Percentiles rank a stretch among this genome's conserved stretches.
Conservation (phyloP, 1,139 yeast genomes). For the Suhomyces choctaworum region DNA sequence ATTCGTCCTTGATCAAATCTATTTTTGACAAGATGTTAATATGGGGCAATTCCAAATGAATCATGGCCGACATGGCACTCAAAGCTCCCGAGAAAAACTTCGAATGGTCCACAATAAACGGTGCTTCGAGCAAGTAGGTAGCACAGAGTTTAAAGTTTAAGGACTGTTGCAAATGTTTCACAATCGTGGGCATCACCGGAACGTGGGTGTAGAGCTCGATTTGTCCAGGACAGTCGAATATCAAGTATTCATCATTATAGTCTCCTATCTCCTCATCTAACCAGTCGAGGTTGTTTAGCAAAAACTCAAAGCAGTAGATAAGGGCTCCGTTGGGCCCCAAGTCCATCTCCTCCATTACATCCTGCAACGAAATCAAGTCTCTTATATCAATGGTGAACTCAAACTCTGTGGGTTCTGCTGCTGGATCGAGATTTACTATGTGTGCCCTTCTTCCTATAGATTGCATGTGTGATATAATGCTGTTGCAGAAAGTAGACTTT, state of each 20-base stretch:
- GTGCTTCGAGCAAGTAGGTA: constrained; percentile 87
- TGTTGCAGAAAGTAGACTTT: constrained; percentile 85
- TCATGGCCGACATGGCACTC: constrained; percentile 98
- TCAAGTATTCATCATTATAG: constrained; percentile 86
- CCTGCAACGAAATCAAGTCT: constrained; percentile 86
- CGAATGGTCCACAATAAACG: constrained; percentile 84
- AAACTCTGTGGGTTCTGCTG: constrained; percentile 90
- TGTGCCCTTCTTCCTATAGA: constrained; percentile 91
- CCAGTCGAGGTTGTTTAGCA: constrained; percentile 91
- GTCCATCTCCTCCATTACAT: constrained; percentile 95
- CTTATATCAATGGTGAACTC: constrained; percentile 93
- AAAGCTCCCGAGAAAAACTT: constrained; percentile 95
- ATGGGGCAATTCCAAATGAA: constrained; percentile 89
- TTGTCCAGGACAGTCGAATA: constrained; percentile 98
- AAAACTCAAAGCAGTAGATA: constrained; percentile 87
- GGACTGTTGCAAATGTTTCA: constrained; percentile 74
- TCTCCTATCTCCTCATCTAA: constrained; percentile 94
- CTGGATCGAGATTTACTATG: constrained; percentile 93
- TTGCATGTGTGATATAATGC: constrained; percentile 86
- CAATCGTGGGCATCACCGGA: constrained; percentile 87
- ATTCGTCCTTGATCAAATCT: constrained; percentile 79
- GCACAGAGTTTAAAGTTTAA: constrained; percentile 89
- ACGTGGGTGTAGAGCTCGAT: constrained; percentile 94
- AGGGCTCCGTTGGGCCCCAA: constrained; percentile 96
- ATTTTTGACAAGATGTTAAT: constrained; percentile 83